Evolutionary conservation across 1,284 basidiomycete genomes (phyloP).

Genomic region (Ustilago cynodontis): DNA sequence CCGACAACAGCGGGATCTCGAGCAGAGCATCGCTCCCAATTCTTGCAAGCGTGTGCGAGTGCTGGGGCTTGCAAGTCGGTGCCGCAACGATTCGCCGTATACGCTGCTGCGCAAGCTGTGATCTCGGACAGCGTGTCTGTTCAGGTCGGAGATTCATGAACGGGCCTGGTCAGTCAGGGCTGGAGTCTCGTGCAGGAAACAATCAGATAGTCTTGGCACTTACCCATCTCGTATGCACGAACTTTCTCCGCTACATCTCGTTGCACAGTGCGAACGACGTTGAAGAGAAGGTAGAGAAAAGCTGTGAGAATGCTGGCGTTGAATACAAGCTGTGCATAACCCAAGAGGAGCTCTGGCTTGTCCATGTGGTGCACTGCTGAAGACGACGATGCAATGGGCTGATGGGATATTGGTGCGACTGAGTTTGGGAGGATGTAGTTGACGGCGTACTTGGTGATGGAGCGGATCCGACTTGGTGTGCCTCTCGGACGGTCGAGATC

Average conservation of each 20-base stretch:
- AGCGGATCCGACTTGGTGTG: slow-evolving; percentile 43
- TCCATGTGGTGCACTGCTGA: slow-evolving; percentile 37
- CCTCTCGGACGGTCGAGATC: slow-evolving; percentile 12
- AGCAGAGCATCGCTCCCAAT: slow-evolving; percentile 95
- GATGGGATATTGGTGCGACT: slow-evolving; percentile 27
- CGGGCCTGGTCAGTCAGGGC: not conserved
- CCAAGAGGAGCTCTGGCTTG: slow-evolving; percentile 57
- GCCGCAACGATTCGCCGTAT: slow-evolving; percentile 61
- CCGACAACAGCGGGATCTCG: slow-evolving; percentile 90
- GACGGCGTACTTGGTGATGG: slow-evolving; percentile 54
- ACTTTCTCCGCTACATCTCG: slow-evolving; percentile 90
- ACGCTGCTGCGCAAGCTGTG: slow-evolving; percentile 52
- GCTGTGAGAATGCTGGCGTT: slow-evolving; percentile 87
- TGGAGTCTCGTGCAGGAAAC: not conserved
- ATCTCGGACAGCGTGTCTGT: slow-evolving; percentile 63
- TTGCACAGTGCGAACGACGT: slow-evolving; percentile 89
- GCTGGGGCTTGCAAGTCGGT: slow-evolving; percentile 62
- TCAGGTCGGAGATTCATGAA: too few relatives aligned
- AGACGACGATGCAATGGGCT: slow-evolving; percentile 5
- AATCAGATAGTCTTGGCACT: slow-evolving; percentile 27
- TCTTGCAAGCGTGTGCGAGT: slow-evolving; percentile 58
- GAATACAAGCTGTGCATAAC: slow-evolving; percentile 86
- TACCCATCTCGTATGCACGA: slow-evolving; percentile 88
- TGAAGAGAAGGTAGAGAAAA: slow-evolving; percentile 85
- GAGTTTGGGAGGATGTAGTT: slow-evolving; percentile 49